Evolutionary conservation across 805 yeast genomes (phyloP), one percentile per base, ranked within the genome.

Genomic region (Myxozyma sirexii): DNA sequence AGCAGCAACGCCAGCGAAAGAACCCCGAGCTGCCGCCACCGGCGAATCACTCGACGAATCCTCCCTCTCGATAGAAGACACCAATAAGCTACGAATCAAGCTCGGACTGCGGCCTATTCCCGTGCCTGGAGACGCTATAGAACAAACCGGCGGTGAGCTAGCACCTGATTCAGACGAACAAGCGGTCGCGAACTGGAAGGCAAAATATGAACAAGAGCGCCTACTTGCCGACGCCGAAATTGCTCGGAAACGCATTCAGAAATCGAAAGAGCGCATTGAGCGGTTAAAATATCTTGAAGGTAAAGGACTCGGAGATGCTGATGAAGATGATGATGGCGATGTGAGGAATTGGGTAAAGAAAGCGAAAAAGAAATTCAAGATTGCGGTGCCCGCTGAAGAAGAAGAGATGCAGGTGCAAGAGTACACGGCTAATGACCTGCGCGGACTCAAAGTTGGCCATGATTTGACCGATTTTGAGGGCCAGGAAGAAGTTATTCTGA

Each of bases 81-180:
- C 66, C 4, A 62, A 62, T 42, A 47, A 47, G 29, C 49, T 62
- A 12, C 58, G 64, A 4, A 27, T 72, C 3, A 77, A 81, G 8
- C 67, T 84, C 7, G 88, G 88, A 0, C 73, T 85, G 56, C 77
- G 79, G 41, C 85, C 86, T 1, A 78, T 83, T n/a, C 79, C 77
- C 12, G 62, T 59, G 3, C 58, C 60, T 2, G 37, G 60, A n/a
- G 60, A 44, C n/a, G 42, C 15, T 3, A 38, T 27, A 15, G 21
- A 13, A 12, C 43, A 15, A 2, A 47, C 38, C 13, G 27, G 6
- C 6, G 12, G 29, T 21, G 39, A 24, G 26, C 23, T 48, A 13
- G 63, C 54, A 1, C 51, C 65, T 8, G 65, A 61, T 27, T 35
- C 70, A 70, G 59, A 71, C 68, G 71, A 71, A 70, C 66, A 78